Evolutionary conservation across 768 basidiomycete species (phyloP).

Genomic region (Leccinum boreale): DNA sequence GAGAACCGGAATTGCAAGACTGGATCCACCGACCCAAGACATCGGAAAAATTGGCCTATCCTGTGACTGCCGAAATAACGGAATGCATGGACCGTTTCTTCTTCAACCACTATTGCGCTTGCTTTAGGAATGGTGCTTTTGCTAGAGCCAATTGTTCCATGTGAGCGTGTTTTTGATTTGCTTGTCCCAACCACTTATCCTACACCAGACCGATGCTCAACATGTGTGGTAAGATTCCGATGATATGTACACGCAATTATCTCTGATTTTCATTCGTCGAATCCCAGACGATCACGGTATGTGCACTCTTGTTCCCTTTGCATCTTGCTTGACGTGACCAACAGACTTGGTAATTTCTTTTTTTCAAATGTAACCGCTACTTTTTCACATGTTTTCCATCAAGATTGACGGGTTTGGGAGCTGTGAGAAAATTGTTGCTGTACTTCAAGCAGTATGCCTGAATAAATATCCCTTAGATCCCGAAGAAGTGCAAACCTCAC

Average conservation of each 20-base stretch:
- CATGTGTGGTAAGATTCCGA: constrained; percentile 61
- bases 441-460: not conserved
- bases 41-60: constrained; percentile 54
- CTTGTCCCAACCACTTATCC: not conserved
- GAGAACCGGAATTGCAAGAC: constrained; percentile 84
- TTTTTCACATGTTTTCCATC: not conserved
- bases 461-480: constrained; percentile 52
- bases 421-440: constrained; percentile 45
- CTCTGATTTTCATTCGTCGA: not conserved
- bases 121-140: constrained; percentile 86
- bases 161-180: constrained; percentile 40
- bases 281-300: constrained; percentile 76
- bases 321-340: constrained; percentile 10
- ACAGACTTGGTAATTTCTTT: constrained; percentile 44
- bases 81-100: constrained; percentile 81
- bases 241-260: not conserved
- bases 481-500: constrained; percentile 68
- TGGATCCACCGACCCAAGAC: constrained; percentile 70
- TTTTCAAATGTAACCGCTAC: not conserved
- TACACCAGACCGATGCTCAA: constrained; percentile 79
- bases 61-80: constrained; percentile 68
- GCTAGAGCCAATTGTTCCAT: constrained; percentile 88
- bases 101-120: constrained; percentile 88
- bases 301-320: constrained; percentile 13
- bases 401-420: constrained; percentile 84